A percentile compares a stretch with the other conserved stretches of the same genome.
phyloP scores from a whole-genome alignment of 2,329 filamentous ascomycete genomes.

The Microascus cirrosus region DNA sequence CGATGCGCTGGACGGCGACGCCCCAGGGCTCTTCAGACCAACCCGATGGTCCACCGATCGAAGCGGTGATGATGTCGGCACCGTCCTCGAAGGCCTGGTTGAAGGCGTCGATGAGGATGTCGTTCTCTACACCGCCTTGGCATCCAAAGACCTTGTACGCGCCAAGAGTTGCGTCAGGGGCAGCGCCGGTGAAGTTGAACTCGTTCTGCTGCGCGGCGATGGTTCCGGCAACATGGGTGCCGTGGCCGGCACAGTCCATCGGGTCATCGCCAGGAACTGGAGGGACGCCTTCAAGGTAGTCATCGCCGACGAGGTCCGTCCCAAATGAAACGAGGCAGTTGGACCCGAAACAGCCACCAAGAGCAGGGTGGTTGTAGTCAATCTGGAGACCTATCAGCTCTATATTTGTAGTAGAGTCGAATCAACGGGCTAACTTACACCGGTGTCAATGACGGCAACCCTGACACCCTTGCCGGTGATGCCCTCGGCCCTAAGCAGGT shows the following conservation, averaged over 20 bases:
- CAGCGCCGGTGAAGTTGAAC: constrained; percentile 39
- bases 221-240: constrained; percentile 51
- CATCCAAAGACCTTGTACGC: constrained; percentile 49
- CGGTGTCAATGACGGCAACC: constrained; percentile 41
- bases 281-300: constrained; percentile 26
- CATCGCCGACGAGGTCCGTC: constrained; percentile 46
- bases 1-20: constrained; percentile 37
- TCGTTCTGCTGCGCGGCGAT: constrained; percentile 44
- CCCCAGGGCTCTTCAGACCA: constrained; percentile 42
- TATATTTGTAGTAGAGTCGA: background rate
- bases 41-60: constrained; percentile 37
- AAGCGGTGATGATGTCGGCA: constrained; percentile 42
- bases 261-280: constrained; percentile 37
- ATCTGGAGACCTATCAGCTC: constrained; percentile 20
- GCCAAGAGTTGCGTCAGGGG: constrained; percentile 42
- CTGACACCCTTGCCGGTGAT: constrained; percentile 39
- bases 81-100: constrained; percentile 50
- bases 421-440: constrained; percentile 23
- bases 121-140: constrained; percentile 34
- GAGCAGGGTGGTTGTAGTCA: constrained; percentile 51
- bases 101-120: constrained; percentile 48
- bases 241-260: constrained; percentile 46
- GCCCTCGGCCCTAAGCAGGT: constrained; percentile 36
- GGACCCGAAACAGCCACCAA: constrained; percentile 52
- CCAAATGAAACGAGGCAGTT: constrained; percentile 48